Evolutionary conservation across 2,329 filamentous ascomycete genomes (phyloP).

Genomic region (Colletotrichum liriopes): DNA sequence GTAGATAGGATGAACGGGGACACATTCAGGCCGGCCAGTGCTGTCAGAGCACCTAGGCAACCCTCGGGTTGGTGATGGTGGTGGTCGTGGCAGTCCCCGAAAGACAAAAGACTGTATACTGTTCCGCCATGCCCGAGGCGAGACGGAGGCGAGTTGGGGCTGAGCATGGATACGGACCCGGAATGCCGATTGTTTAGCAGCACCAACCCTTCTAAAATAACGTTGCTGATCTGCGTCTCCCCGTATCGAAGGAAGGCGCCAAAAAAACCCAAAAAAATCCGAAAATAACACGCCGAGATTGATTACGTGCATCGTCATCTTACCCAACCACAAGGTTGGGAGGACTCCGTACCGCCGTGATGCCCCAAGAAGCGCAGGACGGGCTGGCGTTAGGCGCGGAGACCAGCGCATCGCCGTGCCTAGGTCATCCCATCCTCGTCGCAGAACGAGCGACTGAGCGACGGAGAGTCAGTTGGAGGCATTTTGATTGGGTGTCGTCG

Average conservation of each 20-base stretch:
- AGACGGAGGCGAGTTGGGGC: neutral
- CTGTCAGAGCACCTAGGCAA: too few relatives aligned
- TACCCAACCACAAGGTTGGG: neutral
- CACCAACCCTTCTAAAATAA: neutral
- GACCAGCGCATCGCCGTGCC: conserved; percentile 25
- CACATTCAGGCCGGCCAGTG: too few relatives aligned
- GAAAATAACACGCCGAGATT: conserved; percentile 20
- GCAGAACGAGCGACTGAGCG: neutral
- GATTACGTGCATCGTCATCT: conserved; percentile 33
- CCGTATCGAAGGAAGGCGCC: neutral
- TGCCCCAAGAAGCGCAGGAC: conserved; percentile 15
- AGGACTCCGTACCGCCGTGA: conserved; percentile 15
- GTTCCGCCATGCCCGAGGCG: neutral
- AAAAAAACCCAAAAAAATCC: neutral
- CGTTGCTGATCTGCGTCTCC: neutral
- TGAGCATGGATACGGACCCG: neutral
- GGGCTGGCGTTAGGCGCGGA: conserved; percentile 36
- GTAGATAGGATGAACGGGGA: neutral
- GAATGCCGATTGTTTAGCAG: neutral
- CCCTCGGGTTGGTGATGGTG: neutral
- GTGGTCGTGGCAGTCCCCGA: neutral
- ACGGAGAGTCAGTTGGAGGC: neutral
- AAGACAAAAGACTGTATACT: neutral
- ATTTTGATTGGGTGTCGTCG: conserved; percentile 15
- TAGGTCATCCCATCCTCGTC: conserved; percentile 13